Percentiles rank a stretch among this genome's conserved stretches.
Conservation (phyloP, 441 rosid species). For the Melastoma candidum region DNA sequence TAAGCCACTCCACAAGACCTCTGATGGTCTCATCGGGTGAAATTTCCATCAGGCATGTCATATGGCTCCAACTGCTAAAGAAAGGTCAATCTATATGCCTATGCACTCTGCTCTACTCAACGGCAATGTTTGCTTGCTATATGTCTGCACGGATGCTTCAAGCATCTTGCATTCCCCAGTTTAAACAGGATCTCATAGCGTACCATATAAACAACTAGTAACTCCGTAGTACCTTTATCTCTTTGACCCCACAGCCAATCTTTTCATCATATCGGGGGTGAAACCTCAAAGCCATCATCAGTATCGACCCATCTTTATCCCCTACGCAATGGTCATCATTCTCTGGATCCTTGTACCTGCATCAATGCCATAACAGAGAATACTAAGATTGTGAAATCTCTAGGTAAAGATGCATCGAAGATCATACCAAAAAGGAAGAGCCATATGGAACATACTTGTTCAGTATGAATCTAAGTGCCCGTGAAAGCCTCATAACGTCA, state of each 20-base stretch:
- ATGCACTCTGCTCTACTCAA: too few species aligned
- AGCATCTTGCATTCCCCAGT: neutral
- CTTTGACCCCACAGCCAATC: slow-evolving; percentile 56
- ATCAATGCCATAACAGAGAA: neutral
- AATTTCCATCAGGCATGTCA: too few species aligned
- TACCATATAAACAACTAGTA: neutral
- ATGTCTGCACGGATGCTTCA: too few species aligned
- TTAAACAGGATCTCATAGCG: neutral
- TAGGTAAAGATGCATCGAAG: slow-evolving; percentile 1
- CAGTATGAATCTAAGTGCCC: slow-evolving; percentile 39
- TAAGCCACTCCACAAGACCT: too few species aligned
- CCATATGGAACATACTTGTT: slow-evolving; percentile 43
- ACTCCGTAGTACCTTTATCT: slow-evolving; percentile 46
- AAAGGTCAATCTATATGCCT: too few species aligned
- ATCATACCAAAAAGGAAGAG: slow-evolving; percentile 5
- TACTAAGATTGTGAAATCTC: neutral
- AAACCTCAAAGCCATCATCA: slow-evolving; percentile 57
- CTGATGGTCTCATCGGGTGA: too few species aligned
- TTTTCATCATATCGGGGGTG: slow-evolving; percentile 80
- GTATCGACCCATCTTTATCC: slow-evolving; percentile 36
- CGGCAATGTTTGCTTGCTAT: too few species aligned
- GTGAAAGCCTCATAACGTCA: slow-evolving; percentile 46
- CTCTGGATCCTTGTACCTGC: slow-evolving; percentile 45
- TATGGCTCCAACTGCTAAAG: too few species aligned
- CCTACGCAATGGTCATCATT: slow-evolving; percentile 30